Base-by-base conservation (phyloP, 1,139 yeast species). In the Yamadazyma sp. region DNA sequence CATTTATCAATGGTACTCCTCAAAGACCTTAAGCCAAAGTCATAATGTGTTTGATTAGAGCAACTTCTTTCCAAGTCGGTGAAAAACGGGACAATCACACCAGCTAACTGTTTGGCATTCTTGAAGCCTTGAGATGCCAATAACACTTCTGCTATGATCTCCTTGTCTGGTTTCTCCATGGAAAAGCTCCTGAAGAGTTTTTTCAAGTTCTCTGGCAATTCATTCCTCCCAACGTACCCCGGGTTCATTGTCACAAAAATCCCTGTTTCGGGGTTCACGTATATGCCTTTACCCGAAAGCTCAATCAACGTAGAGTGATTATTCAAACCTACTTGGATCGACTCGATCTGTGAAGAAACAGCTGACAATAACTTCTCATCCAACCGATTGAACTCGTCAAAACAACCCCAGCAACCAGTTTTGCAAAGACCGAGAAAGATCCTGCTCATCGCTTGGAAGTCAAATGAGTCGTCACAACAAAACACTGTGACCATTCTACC, bases 351-450 rank as follows among this genome's bases (percentile, higher is more conserved):
- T 0, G 94, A 81, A 0, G 97, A 84, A 0, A 89, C 84, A 0
- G 97, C 92, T 61, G 96, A 87, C 37, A 92, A 64, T 42, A 83
- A 83, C 12, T 73, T 73, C 43, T 77, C 79, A 36, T 83, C 83
- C 35, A 92, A 71, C 48, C 98, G 73, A 55, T 92, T 92, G 54
- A 92, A 91, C 58, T 92, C 98, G 59, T 92, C 98, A 62, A 92
- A 92, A 58, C 98, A 91, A 3, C 92, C 96, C 96, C 96, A 91
- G 1, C 89, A 85, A 1, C 96, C 96, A 5, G 89, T 79, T 48
- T 81, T 81, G 46, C 94, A 83, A n/a, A 89, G 70, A 38, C 98
- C 98, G 14, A 80, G 58, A 34, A 92, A 66, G 26, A 91, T 79
- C 37, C 98, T 66, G 9, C 88, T 81, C 65, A 91, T 84, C 0